Conservation (phyloP, 108 stramenopile species). For the Cyclotella kingstonii region DNA sequence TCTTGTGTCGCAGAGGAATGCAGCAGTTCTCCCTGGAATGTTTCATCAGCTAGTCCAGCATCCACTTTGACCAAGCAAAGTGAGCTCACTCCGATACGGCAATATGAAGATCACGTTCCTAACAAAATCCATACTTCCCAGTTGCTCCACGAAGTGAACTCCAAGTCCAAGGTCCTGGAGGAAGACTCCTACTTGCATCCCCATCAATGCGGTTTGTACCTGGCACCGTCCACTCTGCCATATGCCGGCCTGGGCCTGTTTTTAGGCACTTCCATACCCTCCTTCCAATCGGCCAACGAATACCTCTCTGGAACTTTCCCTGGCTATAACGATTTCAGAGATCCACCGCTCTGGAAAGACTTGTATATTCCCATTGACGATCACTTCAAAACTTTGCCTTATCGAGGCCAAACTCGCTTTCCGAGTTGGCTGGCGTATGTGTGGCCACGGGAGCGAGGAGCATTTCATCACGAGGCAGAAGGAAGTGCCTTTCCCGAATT, state of each 20-base stretch:
- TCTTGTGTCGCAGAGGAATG: no score
- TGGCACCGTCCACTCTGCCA: slow-evolving; percentile 44
- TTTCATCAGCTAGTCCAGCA: no score
- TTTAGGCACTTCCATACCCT: slow-evolving; percentile 24
- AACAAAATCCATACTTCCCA: no score
- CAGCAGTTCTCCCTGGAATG: no score
- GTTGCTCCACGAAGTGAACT: no score
- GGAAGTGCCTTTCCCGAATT: slow-evolving; percentile 14
- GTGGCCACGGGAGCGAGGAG: slow-evolving; percentile 29
- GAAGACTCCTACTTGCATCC: slow-evolving; percentile 4
- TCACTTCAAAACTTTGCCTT: slow-evolving; percentile 46
- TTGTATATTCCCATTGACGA: slow-evolving; percentile 51
- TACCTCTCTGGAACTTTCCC: slow-evolving; percentile 26
- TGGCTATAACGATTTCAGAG: slow-evolving; percentile 10
- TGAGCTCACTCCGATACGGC: no score
- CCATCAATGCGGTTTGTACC: slow-evolving; percentile 34
- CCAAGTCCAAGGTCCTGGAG: no score
- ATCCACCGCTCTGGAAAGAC: slow-evolving; percentile 41
- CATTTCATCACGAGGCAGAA: slow-evolving; percentile 2
- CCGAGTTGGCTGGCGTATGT: slow-evolving; percentile 51
- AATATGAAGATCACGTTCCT: no score
- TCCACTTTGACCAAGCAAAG: no score
- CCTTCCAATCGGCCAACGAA: slow-evolving; percentile 7
- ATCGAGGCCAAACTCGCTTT: slow-evolving; percentile 47
- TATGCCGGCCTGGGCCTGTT: slow-evolving; percentile 37